Percentiles rank a stretch among this genome's conserved stretches.
phyloP scores from a whole-genome alignment of 768 basidiomycete species.

The Hortiboletus campestris region DNA sequence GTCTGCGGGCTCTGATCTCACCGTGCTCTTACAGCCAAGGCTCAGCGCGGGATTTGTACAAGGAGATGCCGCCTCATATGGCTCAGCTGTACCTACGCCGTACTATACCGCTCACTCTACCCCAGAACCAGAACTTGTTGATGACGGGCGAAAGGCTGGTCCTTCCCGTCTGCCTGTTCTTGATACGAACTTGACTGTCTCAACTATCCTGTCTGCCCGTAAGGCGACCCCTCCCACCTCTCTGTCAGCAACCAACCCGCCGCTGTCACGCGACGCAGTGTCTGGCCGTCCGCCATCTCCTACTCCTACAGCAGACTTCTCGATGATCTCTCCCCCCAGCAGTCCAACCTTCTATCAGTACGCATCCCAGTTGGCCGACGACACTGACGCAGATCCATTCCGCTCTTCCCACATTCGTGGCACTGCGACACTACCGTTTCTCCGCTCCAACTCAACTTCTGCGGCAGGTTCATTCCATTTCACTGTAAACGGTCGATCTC shows the following conservation, averaged over 20 bases:
- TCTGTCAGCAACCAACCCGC: slow-evolving; percentile 27
- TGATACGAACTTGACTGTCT: slow-evolving; percentile 16
- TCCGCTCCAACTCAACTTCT: slow-evolving; percentile 28
- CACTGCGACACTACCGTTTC: slow-evolving; percentile 30
- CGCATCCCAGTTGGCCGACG: slow-evolving; percentile 26
- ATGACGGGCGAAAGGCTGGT: slow-evolving; percentile 22
- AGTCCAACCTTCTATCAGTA: slow-evolving; percentile 34
- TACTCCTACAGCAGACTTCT: slow-evolving; percentile 44
- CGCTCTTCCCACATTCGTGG: slow-evolving; percentile 22
- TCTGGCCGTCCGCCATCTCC: slow-evolving; percentile 43
- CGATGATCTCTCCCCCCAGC: slow-evolving; percentile 43
- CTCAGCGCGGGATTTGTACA: slow-evolving; percentile 1
- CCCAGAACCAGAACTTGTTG: slow-evolving; percentile 24
- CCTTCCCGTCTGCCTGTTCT: slow-evolving; percentile 28
- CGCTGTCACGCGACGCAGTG: slow-evolving; percentile 13
- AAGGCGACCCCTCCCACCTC: slow-evolving; percentile 26
- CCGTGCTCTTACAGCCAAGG: slow-evolving; percentile 10
- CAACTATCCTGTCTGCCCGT: not conserved
- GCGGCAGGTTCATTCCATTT: slow-evolving; percentile 22
- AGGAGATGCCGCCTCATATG: slow-evolving; percentile 8
- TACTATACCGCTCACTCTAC: slow-evolving; percentile 34
- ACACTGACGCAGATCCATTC: slow-evolving; percentile 20
- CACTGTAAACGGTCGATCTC: slow-evolving; percentile 19
- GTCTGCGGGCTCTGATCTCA: slow-evolving; percentile 22
- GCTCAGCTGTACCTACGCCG: slow-evolving; percentile 25